These are phyloP conservation scores for Neonectria coccinea DNA, from an alignment of 2,329 filamentous ascomycete species.

Conservation along the genomic window DNA sequence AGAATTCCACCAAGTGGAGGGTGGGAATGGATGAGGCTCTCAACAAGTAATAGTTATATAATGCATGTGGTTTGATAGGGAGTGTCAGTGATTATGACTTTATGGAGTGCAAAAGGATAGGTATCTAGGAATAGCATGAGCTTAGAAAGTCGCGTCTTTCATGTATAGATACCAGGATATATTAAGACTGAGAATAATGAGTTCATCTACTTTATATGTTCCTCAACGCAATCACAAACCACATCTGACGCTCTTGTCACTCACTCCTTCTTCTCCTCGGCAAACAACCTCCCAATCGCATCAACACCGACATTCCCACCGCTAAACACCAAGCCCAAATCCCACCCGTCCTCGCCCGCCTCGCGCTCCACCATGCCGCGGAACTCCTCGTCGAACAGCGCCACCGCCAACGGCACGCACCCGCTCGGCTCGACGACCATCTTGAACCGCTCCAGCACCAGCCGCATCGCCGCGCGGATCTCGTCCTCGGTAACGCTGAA, in stretches of 20 bases:
- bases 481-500: constrained; percentile 83
- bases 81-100: background rate
- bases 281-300: constrained; percentile 64
- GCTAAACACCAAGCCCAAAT: constrained; percentile 70
- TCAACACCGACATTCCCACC: constrained; percentile 71
- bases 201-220: constrained; percentile 1
- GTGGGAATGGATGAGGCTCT: constrained; percentile 67
- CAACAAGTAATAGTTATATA: constrained; percentile 35
- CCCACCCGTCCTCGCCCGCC: constrained; percentile 80
- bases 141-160: background rate
- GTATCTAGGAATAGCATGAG: background rate
- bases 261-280: constrained; percentile 26
- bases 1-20: constrained; percentile 73
- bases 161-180: background rate
- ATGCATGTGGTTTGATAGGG: background rate
- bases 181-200: background rate
- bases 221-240: background rate
- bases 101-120: background rate
- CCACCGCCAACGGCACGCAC: constrained; percentile 85
- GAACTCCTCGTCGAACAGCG: constrained; percentile 88
- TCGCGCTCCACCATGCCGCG: constrained; percentile 75
- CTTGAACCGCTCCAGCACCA: constrained; percentile 91
- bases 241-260: background rate
- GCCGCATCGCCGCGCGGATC: constrained; percentile 79
- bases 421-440: constrained; percentile 89